Conservation (phyloP, 352 stramenopile genomes). For the Phytophthora megakarya region DNA sequence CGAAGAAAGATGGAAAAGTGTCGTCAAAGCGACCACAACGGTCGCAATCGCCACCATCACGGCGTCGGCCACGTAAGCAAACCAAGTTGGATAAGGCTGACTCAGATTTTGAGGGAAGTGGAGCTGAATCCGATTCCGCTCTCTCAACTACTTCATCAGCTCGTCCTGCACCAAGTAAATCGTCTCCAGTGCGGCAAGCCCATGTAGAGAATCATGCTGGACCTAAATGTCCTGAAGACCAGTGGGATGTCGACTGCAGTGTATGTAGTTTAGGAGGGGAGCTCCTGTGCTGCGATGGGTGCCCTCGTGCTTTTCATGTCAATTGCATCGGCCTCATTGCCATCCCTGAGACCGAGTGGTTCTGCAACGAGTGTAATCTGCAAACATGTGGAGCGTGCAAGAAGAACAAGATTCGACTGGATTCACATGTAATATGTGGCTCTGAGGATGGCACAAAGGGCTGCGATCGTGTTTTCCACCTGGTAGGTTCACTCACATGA, state of each 20-base stretch:
- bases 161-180: constrained; percentile 22
- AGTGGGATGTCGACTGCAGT: constrained; percentile 91
- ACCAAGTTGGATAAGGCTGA: constrained; percentile 27
- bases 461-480: constrained; percentile 88
- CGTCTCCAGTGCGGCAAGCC: constrained; percentile 27
- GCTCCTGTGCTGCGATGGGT: constrained; percentile 91
- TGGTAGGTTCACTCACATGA: constrained; percentile 49
- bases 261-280: constrained; percentile 86
- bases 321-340: constrained; percentile 77
- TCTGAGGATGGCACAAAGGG: constrained; percentile 87
- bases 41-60: constrained; percentile 28
- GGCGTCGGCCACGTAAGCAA: constrained; percentile 27
- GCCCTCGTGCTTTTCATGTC: constrained; percentile 91
- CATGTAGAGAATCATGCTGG: constrained; percentile 33
- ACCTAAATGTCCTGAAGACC: constrained; percentile 57
- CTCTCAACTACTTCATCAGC: constrained; percentile 29
- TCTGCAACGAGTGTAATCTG: constrained; percentile 87
- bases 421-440: constrained; percentile 90
- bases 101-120: constrained; percentile 32
- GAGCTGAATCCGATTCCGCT: constrained; percentile 27
- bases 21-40: constrained; percentile 28
- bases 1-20: constrained; percentile 27
- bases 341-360: constrained; percentile 85
- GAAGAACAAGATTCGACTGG: constrained; percentile 88
- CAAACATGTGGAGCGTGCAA: constrained; percentile 84